These are phyloP conservation scores for Pezizomycotina sp. DNA, from an alignment of 2,329 filamentous ascomycete species.

Conservation along the genomic window DNA sequence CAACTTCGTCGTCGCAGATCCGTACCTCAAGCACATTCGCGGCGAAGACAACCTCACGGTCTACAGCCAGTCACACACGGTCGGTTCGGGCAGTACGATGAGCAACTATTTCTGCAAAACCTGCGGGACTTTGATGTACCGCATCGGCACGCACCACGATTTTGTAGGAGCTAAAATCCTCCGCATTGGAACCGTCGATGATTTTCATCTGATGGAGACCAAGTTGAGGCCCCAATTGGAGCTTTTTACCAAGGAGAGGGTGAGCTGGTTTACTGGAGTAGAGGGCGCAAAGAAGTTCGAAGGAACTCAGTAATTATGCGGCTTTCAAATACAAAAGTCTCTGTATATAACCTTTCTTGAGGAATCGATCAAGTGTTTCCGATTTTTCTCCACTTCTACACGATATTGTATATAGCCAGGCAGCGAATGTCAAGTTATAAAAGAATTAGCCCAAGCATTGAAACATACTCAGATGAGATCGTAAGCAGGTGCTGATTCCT, in stretches of 20 bases:
- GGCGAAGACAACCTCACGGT: slow-evolving; percentile 37
- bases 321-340: background rate
- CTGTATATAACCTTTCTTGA: too few species aligned
- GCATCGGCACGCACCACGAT: slow-evolving; percentile 30
- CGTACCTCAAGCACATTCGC: slow-evolving; percentile 35
- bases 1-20: slow-evolving; percentile 38
- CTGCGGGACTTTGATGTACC: slow-evolving; percentile 47
- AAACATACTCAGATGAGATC: too few species aligned
- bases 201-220: slow-evolving; percentile 41
- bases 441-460: too few species aligned
- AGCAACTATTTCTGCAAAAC: slow-evolving; percentile 44
- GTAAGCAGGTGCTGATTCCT: too few species aligned
- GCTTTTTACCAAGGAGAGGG: slow-evolving; percentile 38
- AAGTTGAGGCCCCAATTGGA: slow-evolving; percentile 40
- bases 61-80: slow-evolving; percentile 35
- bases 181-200: slow-evolving; percentile 45
- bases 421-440: too few species aligned
- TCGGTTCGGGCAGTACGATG: slow-evolving; percentile 37
- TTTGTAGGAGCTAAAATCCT: slow-evolving; percentile 36
- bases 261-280: slow-evolving; percentile 33
- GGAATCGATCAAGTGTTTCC: too few species aligned
- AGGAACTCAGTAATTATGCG: slow-evolving; percentile 4
- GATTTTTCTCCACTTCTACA: too few species aligned
- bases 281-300: slow-evolving; percentile 29
- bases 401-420: too few species aligned